phyloP scores from a whole-genome alignment of 768 basidiomycete species.

The Auriscalpium orientale region DNA sequence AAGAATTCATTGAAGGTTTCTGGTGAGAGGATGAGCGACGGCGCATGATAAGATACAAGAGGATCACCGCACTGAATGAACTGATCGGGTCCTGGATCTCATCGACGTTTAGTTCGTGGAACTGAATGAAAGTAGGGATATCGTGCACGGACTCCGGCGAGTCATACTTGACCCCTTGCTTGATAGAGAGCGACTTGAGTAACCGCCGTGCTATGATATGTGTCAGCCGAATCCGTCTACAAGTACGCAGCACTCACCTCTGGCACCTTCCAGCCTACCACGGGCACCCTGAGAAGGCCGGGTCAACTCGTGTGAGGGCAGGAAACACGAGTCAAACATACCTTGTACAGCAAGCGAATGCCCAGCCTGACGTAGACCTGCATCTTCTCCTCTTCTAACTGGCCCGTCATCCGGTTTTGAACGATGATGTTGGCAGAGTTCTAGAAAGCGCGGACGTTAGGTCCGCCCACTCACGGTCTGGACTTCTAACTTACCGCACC shows the following conservation, averaged over 20 bases:
- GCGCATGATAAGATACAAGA: not conserved
- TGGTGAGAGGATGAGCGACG: constrained; percentile 19
- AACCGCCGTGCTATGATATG: constrained; percentile 55
- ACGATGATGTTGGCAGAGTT: constrained; percentile 99
- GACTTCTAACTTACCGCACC: constrained; percentile 62
- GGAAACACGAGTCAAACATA: constrained; percentile 10
- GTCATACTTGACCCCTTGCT: constrained; percentile 93
- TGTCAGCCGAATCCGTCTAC: not conserved
- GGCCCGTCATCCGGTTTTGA: constrained; percentile 86
- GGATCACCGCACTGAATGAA: constrained; percentile 58
- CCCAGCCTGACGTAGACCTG: constrained; percentile 88
- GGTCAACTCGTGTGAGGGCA: not conserved
- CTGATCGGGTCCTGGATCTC: constrained; percentile 80
- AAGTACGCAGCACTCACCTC: constrained; percentile 42
- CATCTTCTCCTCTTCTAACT: constrained; percentile 98
- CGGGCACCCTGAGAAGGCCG: constrained; percentile 54
- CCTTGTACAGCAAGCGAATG: constrained; percentile 88
- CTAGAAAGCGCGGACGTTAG: constrained; percentile 26
- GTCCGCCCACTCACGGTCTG: not conserved
- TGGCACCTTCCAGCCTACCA: constrained; percentile 79
- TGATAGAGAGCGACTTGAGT: constrained; percentile 83
- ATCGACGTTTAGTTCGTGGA: constrained; percentile 75
- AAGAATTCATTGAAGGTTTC: constrained; percentile 95
- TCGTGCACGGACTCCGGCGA: constrained; percentile 75
- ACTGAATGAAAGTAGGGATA: constrained; percentile 83